Base-by-base conservation (phyloP, 352 stramenopile species). In the Halophytophthora batemanensis region DNA sequence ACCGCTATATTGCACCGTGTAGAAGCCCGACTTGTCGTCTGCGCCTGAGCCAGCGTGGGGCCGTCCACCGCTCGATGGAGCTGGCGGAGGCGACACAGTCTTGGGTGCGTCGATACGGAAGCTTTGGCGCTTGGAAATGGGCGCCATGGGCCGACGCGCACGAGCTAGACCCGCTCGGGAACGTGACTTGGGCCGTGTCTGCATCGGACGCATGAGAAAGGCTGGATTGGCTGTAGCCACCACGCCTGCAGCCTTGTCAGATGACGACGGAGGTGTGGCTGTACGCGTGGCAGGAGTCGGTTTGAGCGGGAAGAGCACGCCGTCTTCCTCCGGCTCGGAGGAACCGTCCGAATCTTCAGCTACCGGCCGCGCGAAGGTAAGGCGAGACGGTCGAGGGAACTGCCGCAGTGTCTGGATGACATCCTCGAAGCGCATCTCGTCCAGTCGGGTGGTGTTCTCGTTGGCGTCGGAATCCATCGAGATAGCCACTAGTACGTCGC, bases 341-440 rank as follows among this genome's bases (percentile, higher is more conserved):
- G 54, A 68, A n/a, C n/a, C n/a, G 40, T 68, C 54, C 1, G 53
- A 59, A 11, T 41, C 59, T 18, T 79, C 74, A 22, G 74, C 65
- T 7, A 71, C 47, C 4, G 86, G 51, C 18, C 74, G 69, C 28
- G 61, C 75, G 40, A 91, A 91, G 13, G 66, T 79, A 21, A 91
- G 71, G 29, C 75, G 70, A 43, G 69, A 82, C 3, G 80, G 80
- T 3, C 75, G 67, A 1, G 72, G 70, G 21, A 87, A 78, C 35
- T 61, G 57, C 13, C 71, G 62, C 33, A 91, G 57, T 1, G 63
- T 74, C 18, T 65, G 39, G 45, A 91, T 82, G 29, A 80, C 67
- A 23, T 82, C 61, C n/a, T 91, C 74, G 33, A 89, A 91, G n/a
- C 72, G 77, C 64, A 86, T 65, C 4, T 69, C 52, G 41, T 89